Conservation (phyloP, 768 basidiomycete species). For the Phylloporus arenicola region DNA sequence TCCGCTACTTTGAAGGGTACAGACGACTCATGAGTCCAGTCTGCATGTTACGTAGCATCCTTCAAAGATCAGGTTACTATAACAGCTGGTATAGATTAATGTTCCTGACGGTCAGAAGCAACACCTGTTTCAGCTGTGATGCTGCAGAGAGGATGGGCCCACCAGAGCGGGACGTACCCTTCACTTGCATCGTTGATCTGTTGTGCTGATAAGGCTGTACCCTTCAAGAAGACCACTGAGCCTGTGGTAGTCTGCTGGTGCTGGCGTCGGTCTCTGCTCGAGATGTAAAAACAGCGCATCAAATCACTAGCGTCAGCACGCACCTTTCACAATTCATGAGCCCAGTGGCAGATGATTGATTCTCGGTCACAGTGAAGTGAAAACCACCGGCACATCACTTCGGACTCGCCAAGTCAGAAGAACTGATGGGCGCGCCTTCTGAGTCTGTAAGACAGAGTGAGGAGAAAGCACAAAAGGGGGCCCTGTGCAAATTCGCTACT, state of each 20-base stretch:
- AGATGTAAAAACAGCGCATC: neutral
- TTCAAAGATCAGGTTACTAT: slow-evolving; percentile 20
- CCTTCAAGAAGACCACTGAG: too few relatives aligned
- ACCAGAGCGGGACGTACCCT: too few relatives aligned
- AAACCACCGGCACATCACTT: too few relatives aligned
- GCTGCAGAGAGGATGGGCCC: neutral
- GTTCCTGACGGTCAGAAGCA: slow-evolving; percentile 9
- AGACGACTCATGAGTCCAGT: slow-evolving; percentile 5
- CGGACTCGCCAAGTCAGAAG: slow-evolving; percentile 3
- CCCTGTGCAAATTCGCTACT: too few relatives aligned
- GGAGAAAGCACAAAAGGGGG: too few relatives aligned
- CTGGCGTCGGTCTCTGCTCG: neutral
- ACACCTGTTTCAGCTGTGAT: neutral
- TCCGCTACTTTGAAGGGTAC: slow-evolving; percentile 12
- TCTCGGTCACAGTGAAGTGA: neutral
- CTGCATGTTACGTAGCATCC: slow-evolving; percentile 21
- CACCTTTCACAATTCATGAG: slow-evolving; percentile 5
- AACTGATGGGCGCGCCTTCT: too few relatives aligned
- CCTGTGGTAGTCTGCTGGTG: too few relatives aligned
- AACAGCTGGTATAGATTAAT: slow-evolving; percentile 13
- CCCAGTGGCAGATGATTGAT: slow-evolving; percentile 19
- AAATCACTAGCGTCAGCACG: neutral
- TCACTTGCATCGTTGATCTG: slow-evolving; percentile 6
- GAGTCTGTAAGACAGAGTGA: too few relatives aligned
- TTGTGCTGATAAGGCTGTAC: slow-evolving; percentile 8